phyloP scores from a whole-genome alignment of 2,329 filamentous ascomycete genomes.

The Myriosclerotinia scirpicola region DNA sequence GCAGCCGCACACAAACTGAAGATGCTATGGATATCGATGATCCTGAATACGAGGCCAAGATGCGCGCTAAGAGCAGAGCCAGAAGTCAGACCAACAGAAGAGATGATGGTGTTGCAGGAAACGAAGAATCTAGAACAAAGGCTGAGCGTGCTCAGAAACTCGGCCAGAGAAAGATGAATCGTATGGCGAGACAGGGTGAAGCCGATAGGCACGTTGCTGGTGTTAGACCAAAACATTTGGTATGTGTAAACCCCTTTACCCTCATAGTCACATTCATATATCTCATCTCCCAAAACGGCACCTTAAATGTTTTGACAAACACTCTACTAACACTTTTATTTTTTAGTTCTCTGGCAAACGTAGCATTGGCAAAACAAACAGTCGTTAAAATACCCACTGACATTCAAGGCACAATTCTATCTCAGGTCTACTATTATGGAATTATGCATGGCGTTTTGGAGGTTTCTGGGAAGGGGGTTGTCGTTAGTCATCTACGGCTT shows the following conservation, averaged over 20 bases:
- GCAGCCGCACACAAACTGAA: constrained; percentile 61
- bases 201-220: constrained; percentile 86
- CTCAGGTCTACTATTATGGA: constrained; percentile 13
- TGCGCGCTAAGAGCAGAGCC: constrained; percentile 72
- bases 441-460: constrained; percentile 22
- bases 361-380: constrained; percentile 83
- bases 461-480: constrained; percentile 14
- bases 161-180: constrained; percentile 97
- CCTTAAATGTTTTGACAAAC: neutral
- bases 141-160: constrained; percentile 86
- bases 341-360: constrained; percentile 81
- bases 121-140: constrained; percentile 67
- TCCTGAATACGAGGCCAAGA: constrained; percentile 55
- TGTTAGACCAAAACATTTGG: constrained; percentile 84
- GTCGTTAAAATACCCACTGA: constrained; percentile 52
- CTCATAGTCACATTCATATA: neutral
- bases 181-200: constrained; percentile 95
- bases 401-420: constrained; percentile 20
- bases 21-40: constrained; percentile 75
- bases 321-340: constrained; percentile 40
- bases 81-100: constrained; percentile 68
- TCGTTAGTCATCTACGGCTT: constrained; percentile 18
- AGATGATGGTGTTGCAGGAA: constrained; percentile 69
- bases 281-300: neutral
- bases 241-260: constrained; percentile 50